These are phyloP conservation scores for Leucocoprinus birnbaumii DNA, from an alignment of 768 basidiomycete species.

Conservation along the genomic window DNA sequence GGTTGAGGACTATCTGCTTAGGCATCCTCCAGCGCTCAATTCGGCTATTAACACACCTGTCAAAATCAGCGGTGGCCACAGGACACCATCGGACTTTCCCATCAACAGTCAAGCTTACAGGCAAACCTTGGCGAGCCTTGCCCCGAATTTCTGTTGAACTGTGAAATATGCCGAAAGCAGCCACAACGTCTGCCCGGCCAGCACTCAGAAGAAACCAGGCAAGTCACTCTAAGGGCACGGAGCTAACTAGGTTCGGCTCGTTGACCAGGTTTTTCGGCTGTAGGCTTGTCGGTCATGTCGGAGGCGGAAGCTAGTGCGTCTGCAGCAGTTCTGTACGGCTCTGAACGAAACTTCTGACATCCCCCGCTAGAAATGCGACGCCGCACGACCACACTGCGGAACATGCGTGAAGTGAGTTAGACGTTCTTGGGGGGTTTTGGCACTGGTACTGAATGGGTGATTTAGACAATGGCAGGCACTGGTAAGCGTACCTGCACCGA, in stretches of 20 bases:
- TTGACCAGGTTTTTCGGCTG: conserved; percentile 5
- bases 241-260: background rate
- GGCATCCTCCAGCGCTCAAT: background rate
- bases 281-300: conserved; percentile 83
- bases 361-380: conserved; percentile 75
- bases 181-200: conserved; percentile 47
- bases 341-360: background rate
- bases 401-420: conserved; percentile 78
- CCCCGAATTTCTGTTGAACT: background rate
- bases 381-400: conserved; percentile 79
- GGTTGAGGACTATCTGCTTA: background rate
- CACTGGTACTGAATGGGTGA: conserved; percentile 1
- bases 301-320: conserved; percentile 76
- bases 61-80: background rate
- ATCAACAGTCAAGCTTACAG: background rate
- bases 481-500: conserved; percentile 81
- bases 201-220: conserved; percentile 82
- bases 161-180: conserved; percentile 63
- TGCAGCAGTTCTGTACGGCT: background rate
- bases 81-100: background rate
- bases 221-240: conserved; percentile 7
- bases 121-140: background rate
- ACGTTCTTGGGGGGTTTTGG: background rate
- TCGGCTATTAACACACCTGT: background rate
- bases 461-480: conserved; percentile 76